These are phyloP conservation scores for Rusavskia elegans DNA, from an alignment of 495 filamentous ascomycete species.

Conservation along the genomic window DNA sequence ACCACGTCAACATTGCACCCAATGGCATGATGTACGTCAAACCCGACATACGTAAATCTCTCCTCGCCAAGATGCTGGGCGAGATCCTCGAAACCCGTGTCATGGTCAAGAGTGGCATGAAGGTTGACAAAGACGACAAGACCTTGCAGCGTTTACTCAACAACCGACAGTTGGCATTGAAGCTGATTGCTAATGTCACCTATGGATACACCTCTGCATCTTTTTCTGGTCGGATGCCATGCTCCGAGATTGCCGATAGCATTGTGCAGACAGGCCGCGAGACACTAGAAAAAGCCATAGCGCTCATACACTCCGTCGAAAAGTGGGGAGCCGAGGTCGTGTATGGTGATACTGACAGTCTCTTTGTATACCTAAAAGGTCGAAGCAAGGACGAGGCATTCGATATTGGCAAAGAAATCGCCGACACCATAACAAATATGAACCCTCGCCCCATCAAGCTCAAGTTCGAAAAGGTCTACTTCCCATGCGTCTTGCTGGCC, in stretches of 20 bases:
- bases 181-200: conserved; percentile 93
- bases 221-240: conserved; percentile 94
- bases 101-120: conserved; percentile 98
- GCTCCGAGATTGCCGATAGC: conserved; percentile 92
- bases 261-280: conserved; percentile 93
- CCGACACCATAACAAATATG: conserved; percentile 71
- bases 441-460: conserved; percentile 90
- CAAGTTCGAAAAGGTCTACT: conserved; percentile 97
- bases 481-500: conserved; percentile 80
- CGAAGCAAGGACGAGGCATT: conserved; percentile 79
- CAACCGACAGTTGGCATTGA: conserved; percentile 89
- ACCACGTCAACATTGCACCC: conserved; percentile 83
- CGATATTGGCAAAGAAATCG: conserved; percentile 81
- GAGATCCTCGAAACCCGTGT: conserved; percentile 94
- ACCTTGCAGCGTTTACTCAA: conserved; percentile 75
- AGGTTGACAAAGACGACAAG: conserved; percentile 80
- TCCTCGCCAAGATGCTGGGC: conserved; percentile 89
- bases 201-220: conserved; percentile 95
- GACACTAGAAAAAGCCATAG: conserved; percentile 86
- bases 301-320: conserved; percentile 72
- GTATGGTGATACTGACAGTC: conserved; percentile 91
- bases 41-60: conserved; percentile 66
- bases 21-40: conserved; percentile 96
- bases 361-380: conserved; percentile 87
- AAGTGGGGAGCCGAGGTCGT: conserved; percentile 92